Base-by-base conservation (phyloP, 140 eudicot species). In the Senecio squalidus region DNA sequence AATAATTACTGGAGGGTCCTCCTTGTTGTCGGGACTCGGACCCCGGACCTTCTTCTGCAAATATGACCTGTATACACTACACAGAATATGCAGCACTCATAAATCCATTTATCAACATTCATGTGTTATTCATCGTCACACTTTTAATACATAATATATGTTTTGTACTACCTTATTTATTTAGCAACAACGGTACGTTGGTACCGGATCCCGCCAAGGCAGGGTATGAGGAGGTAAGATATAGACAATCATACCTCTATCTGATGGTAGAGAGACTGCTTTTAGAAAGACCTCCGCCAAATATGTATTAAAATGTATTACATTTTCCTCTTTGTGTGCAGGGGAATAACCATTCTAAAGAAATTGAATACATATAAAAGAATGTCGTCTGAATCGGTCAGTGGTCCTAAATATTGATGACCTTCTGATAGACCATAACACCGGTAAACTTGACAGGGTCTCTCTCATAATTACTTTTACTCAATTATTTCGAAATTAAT, bases 331-430 rank as follows among this genome's bases (percentile, higher is more conserved):
- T n/a, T 52, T 15, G 58, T 52, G 26, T 36, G 25, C n/a, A 27
- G 4, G n/a, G 46, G 21, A 28, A 65, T 60, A 23, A 69, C 57
- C 48, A 25, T 31, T 52, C 43, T 6, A 41, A 53, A 51, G 23
- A 52, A 36, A 65, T 46, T 50, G 20, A 53, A 52, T 41, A 29
- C 18, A n/a, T n/a, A n/a, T 18, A 26, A 60, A 65, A 71, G 76
- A 62, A 63, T 71, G 71, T 71, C 13, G 26, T 62, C 29, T 45
- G 52, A 44, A 63, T 63, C 11, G 4, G 34, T 63, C 54, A 55
- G 71, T 71, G 76, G 76, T 71, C 76, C 76, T 51, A 43, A 61
- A 40, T 62, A 70, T 61, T 70, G 40, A 62, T 54, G 30, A 20
- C 30, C 59, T 29, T 71, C 38, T 63, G 34, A 55, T 71, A 27